These are phyloP conservation scores for Colletotrichum karsti DNA, from an alignment of 2,329 filamentous ascomycete genomes.

Conservation along the genomic window DNA sequence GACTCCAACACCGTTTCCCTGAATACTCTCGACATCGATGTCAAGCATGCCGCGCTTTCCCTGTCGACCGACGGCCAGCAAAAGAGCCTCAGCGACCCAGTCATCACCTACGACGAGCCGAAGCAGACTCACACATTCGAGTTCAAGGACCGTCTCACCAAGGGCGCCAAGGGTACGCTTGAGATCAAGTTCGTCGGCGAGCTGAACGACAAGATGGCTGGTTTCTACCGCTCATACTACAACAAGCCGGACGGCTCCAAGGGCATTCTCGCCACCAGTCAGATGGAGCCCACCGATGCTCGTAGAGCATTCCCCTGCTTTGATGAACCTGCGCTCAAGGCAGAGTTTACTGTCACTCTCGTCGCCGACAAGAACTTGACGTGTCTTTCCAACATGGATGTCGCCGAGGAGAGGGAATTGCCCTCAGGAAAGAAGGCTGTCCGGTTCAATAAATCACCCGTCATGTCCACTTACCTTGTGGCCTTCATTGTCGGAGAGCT, in stretches of 20 bases:
- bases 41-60: conserved; percentile 66
- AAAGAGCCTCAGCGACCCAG: conserved; percentile 66
- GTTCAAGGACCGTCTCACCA: conserved; percentile 76
- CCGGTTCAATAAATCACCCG: conserved; percentile 89
- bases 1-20: conserved; percentile 87
- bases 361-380: conserved; percentile 91
- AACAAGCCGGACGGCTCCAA: conserved; percentile 82
- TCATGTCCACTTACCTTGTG: conserved; percentile 96
- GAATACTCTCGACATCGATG: conserved; percentile 87
- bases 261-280: conserved; percentile 86
- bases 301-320: conserved; percentile 95
- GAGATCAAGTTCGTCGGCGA: conserved; percentile 73
- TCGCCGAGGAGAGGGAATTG: conserved; percentile 73
- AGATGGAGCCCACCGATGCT: conserved; percentile 97
- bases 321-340: conserved; percentile 94
- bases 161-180: conserved; percentile 77
- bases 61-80: conserved; percentile 34
- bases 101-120: conserved; percentile 78
- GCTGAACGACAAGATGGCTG: conserved; percentile 95
- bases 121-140: conserved; percentile 84
- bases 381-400: conserved; percentile 97
- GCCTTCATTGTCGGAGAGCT: conserved; percentile 95
- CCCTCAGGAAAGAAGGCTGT: conserved; percentile 74
- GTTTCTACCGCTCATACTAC: conserved; percentile 96
- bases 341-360: conserved; percentile 89